Conservation (phyloP, 345 rosid genomes). For the Nephelium lappaceum region DNA sequence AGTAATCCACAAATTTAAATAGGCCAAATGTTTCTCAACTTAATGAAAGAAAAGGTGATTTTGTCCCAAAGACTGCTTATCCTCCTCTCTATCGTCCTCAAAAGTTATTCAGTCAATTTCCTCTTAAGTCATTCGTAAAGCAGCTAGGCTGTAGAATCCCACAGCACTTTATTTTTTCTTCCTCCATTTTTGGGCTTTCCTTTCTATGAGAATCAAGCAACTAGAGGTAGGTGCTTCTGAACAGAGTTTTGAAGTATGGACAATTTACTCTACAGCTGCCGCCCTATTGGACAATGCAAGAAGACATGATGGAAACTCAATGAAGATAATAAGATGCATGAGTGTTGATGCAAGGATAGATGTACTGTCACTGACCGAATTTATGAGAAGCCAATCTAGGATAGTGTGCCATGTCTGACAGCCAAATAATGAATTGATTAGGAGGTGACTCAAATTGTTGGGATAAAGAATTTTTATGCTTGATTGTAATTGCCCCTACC, state of each 20-base stretch:
- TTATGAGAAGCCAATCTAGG: background rate
- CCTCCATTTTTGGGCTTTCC: background rate
- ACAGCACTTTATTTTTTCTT: background rate
- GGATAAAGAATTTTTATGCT: background rate
- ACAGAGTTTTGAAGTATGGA: background rate
- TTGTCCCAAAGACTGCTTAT: too few species aligned
- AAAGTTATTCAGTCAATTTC: too few species aligned
- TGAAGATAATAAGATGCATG: background rate
- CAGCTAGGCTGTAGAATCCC: background rate
- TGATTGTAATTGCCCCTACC: background rate
- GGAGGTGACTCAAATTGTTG: background rate
- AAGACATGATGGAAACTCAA: background rate
- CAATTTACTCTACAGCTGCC: background rate
- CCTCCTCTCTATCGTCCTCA: too few species aligned
- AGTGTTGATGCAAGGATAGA: background rate
- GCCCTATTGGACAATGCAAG: background rate
- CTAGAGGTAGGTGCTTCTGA: background rate
- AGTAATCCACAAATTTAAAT: background rate
- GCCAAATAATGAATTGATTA: background rate
- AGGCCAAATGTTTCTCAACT: background rate
- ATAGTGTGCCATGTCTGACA: background rate
- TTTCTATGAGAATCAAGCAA: background rate
- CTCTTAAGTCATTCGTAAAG: too few species aligned
- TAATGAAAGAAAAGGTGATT: background rate
- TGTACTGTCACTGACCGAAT: background rate